Conservation (phyloP, 805 yeast species). For the Cyberlindnera samutprakarnensis region DNA sequence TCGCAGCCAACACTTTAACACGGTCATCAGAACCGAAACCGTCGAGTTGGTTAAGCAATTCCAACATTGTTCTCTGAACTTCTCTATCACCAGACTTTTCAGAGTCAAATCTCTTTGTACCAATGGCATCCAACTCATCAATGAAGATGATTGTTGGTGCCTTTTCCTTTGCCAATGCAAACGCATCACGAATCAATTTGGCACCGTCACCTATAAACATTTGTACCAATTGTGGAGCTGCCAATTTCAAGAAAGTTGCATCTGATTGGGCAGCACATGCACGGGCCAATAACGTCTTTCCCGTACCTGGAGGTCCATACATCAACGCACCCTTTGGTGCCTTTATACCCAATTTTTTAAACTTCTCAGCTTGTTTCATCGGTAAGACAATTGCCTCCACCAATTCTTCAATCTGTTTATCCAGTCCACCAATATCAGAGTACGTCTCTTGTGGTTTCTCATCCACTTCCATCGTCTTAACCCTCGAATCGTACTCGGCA, state of each 20-base stretch:
- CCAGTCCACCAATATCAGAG: conserved; percentile 96
- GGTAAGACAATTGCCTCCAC: conserved; percentile 98
- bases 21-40: conserved; percentile 97
- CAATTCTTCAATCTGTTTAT: conserved; percentile 95
- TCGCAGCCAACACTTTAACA: conserved; percentile 96
- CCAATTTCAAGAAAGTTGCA: conserved; percentile 92
- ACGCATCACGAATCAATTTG: conserved; percentile 93
- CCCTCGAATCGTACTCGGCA: conserved; percentile 95
- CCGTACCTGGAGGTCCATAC: conserved; percentile 99
- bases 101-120: conserved; percentile 95
- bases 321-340: conserved; percentile 98
- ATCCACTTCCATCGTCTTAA: conserved; percentile 98
- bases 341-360: conserved; percentile 87
- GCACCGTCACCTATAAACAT: conserved; percentile 99
- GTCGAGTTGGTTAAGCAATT: conserved; percentile 91
- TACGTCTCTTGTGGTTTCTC: conserved; percentile 98
- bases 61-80: conserved; percentile 99
- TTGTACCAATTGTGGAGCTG: conserved; percentile 97
- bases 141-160: conserved; percentile 97
- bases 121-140: conserved; percentile 98
- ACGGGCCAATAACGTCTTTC: conserved; percentile 92
- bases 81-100: conserved; percentile 97
- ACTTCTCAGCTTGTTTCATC: conserved; percentile 96
- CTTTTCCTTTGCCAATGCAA: conserved; percentile 94
- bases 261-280: conserved; percentile 99